A percentile compares a stretch with the other conserved stretches of the same genome.
Evolutionary conservation across 2,329 filamentous ascomycete genomes (phyloP).

Genomic region (Fusarium sp.): DNA sequence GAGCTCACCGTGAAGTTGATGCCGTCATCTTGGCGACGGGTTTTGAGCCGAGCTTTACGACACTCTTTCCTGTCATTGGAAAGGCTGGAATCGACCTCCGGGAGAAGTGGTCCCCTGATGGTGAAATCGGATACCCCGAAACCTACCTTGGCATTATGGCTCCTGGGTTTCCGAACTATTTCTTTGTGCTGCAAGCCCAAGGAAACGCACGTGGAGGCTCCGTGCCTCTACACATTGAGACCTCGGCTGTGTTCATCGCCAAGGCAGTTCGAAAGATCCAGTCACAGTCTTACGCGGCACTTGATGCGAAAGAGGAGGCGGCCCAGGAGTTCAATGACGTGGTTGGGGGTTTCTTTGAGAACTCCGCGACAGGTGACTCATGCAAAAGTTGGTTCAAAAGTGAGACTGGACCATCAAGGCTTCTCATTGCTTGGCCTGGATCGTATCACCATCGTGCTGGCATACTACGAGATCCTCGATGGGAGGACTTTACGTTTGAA

Average conservation of each 20-base stretch:
- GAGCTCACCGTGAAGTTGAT: neutral
- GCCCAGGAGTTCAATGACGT: constrained; percentile 10
- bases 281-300: neutral
- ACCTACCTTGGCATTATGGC: constrained; percentile 6
- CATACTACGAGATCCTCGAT: neutral
- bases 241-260: constrained; percentile 1
- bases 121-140: constrained; percentile 10
- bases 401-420: neutral
- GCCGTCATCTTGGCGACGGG: neutral
- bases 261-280: constrained; percentile 5
- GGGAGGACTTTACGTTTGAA: constrained; percentile 11
- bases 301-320: neutral
- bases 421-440: constrained; percentile 6
- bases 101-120: neutral
- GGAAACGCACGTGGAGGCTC: constrained; percentile 6
- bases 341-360: constrained; percentile 9
- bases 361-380: constrained; percentile 2
- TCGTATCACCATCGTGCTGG: constrained; percentile 2
- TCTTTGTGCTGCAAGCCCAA: neutral
- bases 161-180: constrained; percentile 7
- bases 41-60: neutral
- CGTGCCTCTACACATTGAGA: constrained; percentile 6
- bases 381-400: constrained; percentile 18
- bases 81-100: neutral
- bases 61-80: neutral